Conservation (phyloP, 2,329 filamentous ascomycete genomes). For the Boeremia exigua region DNA sequence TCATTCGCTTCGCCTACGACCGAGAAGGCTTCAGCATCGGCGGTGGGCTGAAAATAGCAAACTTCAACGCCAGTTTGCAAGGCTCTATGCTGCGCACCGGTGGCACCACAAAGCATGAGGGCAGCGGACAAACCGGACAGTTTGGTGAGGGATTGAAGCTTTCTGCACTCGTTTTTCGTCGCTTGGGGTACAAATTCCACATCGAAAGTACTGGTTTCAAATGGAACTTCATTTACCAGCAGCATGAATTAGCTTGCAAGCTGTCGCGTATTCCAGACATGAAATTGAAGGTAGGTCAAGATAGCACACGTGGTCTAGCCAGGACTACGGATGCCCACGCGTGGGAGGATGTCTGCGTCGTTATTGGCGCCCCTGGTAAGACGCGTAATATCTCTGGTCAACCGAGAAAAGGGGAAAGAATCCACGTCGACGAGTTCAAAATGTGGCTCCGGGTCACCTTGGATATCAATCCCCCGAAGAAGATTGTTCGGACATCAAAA, state of each 20-base stretch:
- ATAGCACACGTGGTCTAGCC: not conserved
- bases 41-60: constrained; percentile 16
- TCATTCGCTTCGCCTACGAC: constrained; percentile 23
- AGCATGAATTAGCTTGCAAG: constrained; percentile 6
- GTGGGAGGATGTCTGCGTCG: constrained; percentile 25
- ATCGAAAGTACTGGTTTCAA: constrained; percentile 17
- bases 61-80: constrained; percentile 21
- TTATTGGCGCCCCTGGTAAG: constrained; percentile 10
- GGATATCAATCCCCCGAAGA: constrained; percentile 11
- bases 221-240: constrained; percentile 10
- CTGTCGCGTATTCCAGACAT: constrained; percentile 10
- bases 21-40: constrained; percentile 6
- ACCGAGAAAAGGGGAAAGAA: not conserved
- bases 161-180: constrained; percentile 15
- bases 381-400: not conserved
- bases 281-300: not conserved
- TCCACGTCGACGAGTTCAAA: constrained; percentile 8
- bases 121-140: constrained; percentile 22
- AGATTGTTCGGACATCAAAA: constrained; percentile 3
- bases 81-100: constrained; percentile 15
- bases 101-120: constrained; percentile 17
- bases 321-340: not conserved
- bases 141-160: constrained; percentile 33
- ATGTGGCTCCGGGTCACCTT: constrained; percentile 9
- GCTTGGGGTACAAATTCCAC: constrained; percentile 16